Base-by-base conservation (phyloP, 1,139 yeast genomes). In the Suhomyces bolitotheri region DNA sequence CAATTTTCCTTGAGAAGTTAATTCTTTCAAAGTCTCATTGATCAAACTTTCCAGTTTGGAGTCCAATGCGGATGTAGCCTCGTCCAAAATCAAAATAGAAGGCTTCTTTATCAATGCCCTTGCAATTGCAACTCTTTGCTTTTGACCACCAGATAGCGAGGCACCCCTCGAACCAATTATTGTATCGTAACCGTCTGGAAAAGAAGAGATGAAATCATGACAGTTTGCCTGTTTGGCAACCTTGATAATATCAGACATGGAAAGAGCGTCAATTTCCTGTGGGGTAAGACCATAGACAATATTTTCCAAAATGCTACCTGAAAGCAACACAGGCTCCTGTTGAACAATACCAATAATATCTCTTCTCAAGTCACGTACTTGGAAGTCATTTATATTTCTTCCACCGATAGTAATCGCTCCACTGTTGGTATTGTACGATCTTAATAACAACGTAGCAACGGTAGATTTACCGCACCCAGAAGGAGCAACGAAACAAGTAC, bases 391-490 rank as follows among this genome's bases (percentile, higher is more conserved):
- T 41, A 89, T 75, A 45, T 83, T 75, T 24, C 65, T 65, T 2
- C 87, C 88, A 36, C 90, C 95, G 33, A 89, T 68, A 3, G 66
- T 57, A 25, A 89, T 78, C 13, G 65, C 57, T 14, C 97, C 96
- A 5, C 57, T 40, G 35, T 64, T 62, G 2, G 72, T 56, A 38
- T 76, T 71, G 56, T 88, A 87, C 39, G 86, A 79, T 35, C 96
- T 71, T 43, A 88, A 68, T 15, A 89, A 60, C 31, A 89, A 62
- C 6, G 88, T 78, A 1, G 90, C 82, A 23, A 89, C 74, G 0
- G 97, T 89, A 4, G 95, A 84, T 54, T 89, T 89, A 13, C 97
- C 97, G 39, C 94, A 82, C 1, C 97, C 97, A 13, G 95, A 85
- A 11, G 92, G 86, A 1, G 97, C 97, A 11, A 88, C 96, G 36